A percentile compares a stretch with the other conserved stretches of the same genome.
Conservation (phyloP, 257 asterid genomes). For the Solanum ossicruentum region DNA sequence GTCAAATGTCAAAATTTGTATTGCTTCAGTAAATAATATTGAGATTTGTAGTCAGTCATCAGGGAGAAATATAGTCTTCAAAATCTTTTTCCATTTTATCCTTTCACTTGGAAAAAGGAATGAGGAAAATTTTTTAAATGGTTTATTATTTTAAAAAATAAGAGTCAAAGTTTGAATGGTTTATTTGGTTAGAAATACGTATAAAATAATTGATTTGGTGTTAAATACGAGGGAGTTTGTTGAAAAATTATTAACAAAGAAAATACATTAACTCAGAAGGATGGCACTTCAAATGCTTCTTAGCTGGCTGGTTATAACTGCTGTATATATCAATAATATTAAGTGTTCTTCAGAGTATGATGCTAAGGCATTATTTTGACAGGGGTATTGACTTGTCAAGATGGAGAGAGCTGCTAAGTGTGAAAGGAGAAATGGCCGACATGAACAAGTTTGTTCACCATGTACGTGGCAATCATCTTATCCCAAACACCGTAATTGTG, state of each 20-base stretch:
- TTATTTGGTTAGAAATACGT: neutral
- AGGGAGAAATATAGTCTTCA: neutral
- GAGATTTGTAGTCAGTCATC: neutral
- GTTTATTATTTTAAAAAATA: neutral
- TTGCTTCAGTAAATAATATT: neutral
- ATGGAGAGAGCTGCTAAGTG: constrained; percentile 68
- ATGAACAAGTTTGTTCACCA: constrained; percentile 77
- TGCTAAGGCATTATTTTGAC: neutral
- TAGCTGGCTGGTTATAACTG: neutral
- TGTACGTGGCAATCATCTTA: constrained; percentile 84
- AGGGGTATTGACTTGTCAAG: constrained; percentile 85
- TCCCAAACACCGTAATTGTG: constrained; percentile 83
- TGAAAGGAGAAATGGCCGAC: constrained; percentile 68
- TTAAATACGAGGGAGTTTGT: neutral
- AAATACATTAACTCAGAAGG: neutral
- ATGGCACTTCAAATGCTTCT: neutral
- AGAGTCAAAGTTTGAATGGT: neutral
- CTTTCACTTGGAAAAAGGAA: neutral
- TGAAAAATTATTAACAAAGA: neutral
- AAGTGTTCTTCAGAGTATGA: neutral
- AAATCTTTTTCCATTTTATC: neutral
- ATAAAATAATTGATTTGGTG: neutral
- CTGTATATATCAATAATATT: neutral
- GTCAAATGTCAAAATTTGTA: neutral
- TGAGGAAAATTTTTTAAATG: neutral